These are phyloP conservation scores for Phytophthora litchii DNA, from an alignment of 352 stramenopile genomes.

Conservation along the genomic window DNA sequence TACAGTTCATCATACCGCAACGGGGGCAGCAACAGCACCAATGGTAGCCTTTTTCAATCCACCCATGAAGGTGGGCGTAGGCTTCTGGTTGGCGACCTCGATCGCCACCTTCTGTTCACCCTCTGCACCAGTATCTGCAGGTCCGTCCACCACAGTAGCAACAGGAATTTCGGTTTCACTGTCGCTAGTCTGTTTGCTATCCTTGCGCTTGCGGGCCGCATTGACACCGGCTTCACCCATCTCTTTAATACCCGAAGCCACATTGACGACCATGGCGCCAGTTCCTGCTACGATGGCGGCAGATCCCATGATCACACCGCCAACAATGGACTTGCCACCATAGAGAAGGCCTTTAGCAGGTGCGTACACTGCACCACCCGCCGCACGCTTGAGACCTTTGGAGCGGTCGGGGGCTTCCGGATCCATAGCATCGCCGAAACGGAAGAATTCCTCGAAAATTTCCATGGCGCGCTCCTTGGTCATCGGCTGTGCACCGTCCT, in stretches of 20 bases:
- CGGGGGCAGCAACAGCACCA: conserved; percentile 75
- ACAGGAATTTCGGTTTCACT: conserved; percentile 44
- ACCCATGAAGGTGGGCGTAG: conserved; percentile 78
- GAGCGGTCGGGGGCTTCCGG: conserved; percentile 75
- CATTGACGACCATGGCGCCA: conserved; percentile 82
- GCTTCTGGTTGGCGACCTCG: conserved; percentile 67
- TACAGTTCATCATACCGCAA: conserved; percentile 58
- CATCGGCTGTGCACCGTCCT: conserved; percentile 85
- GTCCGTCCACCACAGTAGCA: conserved; percentile 18
- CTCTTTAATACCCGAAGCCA: conserved; percentile 85
- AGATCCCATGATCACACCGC: conserved; percentile 86
- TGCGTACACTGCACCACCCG: conserved; percentile 81
- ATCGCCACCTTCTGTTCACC: conserved; percentile 29
- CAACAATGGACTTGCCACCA: conserved; percentile 81
- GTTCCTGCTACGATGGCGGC: conserved; percentile 76
- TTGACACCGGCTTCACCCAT: conserved; percentile 88
- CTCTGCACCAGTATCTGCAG: conserved; percentile 19
- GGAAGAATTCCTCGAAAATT: conserved; percentile 90
- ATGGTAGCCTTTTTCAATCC: conserved; percentile 88
- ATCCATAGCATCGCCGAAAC: conserved; percentile 86
- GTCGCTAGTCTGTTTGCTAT: conserved; percentile 48
- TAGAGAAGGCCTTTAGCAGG: conserved; percentile 84
- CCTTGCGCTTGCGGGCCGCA: conserved; percentile 64
- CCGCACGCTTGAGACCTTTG: conserved; percentile 80
- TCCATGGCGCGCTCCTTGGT: conserved; percentile 82